Evolutionary conservation across 176 grass and related monocot species (phyloP), one percentile per base, ranked within the genome.

Genomic region (Bonia amplexicaulis): DNA sequence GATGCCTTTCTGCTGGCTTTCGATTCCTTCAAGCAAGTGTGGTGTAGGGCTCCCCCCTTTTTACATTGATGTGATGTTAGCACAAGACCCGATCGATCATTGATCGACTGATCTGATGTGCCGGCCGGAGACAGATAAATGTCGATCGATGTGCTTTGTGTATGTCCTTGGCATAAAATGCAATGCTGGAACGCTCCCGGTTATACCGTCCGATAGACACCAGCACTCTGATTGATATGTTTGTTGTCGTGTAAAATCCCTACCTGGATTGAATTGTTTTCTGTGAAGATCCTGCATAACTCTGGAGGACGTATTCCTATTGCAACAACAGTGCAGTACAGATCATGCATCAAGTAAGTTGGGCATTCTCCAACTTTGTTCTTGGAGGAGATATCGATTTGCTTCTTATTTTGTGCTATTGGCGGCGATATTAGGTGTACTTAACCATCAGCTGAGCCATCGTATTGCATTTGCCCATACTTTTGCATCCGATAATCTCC

Each of bases 31-130:
- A 77, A 59, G 61, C 17, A 69, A 47, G 51, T 3, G 74, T 78
- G 35, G 51, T 3, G 74, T 78, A 71, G 84, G 25, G 64, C 22
- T 89, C 80, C 66, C 22, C 12, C 52, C 76, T 85, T 89, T 89
- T 81, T 53, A 80, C 62, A 85, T 49, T 29, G 87, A 89, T 51
- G 63, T 76, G 88, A 89, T 89, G 79, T 51, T 77, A 51, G 79
- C 79, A 77, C 62, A 31, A 62, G 72, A 76, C 71, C 41, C 72
- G 5, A 76, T 69, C 62, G n/a, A n/a, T n/a, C 31, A 76, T 80
- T 7, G 51, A 19, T 22, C 12, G n/a, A 64, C 58, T 74, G 39
- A 70, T 70, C 40, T 70, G 69, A 67, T 75, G 70, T 67, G 78
- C 71, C 48, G 16, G 78, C 71, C 48, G 16, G 84, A 48, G 35